Evolutionary conservation across 2,329 filamentous ascomycete genomes (phyloP).

Genomic region (Cladosporium sphaerospermum): DNA sequence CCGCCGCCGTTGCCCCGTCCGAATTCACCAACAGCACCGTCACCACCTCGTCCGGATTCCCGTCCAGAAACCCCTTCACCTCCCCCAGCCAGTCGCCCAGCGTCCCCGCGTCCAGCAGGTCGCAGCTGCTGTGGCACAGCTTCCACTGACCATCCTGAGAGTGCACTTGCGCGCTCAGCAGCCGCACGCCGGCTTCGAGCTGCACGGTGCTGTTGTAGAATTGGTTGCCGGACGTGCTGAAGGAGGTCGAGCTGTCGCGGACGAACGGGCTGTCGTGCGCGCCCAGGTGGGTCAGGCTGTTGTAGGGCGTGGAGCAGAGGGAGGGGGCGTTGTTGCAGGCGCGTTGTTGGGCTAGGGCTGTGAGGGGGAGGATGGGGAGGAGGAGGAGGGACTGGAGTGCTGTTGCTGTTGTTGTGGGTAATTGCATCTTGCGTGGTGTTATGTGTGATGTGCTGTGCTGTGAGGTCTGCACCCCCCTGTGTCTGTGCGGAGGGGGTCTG

Average conservation of each 20-base stretch:
- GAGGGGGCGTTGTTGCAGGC: slow-evolving; percentile 53
- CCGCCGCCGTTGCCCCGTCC: slow-evolving; percentile 16
- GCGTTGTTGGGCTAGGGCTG: slow-evolving; percentile 2
- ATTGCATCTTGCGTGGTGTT: neutral
- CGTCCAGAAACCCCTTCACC: slow-evolving; percentile 55
- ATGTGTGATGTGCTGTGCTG: neutral
- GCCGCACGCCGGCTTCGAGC: slow-evolving; percentile 56
- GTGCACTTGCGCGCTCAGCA: slow-evolving; percentile 60
- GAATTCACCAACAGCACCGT: slow-evolving; percentile 24
- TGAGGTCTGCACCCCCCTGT: no score
- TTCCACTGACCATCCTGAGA: slow-evolving; percentile 8
- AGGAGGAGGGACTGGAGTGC: slow-evolving; percentile 2
- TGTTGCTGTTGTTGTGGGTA: neutral
- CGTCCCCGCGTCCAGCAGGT: slow-evolving; percentile 46
- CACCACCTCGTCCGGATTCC: slow-evolving; percentile 22
- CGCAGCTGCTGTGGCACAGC: slow-evolving; percentile 57
- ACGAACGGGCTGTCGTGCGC: slow-evolving; percentile 60
- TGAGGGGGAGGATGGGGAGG: neutral
- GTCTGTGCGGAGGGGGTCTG: no score
- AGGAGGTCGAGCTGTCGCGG: neutral
- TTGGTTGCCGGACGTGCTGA: slow-evolving; percentile 42
- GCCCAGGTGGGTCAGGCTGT: slow-evolving; percentile 55
- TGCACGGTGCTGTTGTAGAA: slow-evolving; percentile 53
- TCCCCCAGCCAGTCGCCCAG: slow-evolving; percentile 50
- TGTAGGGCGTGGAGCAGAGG: slow-evolving; percentile 53